Evolutionary conservation across 352 stramenopile species (phyloP).

Genomic region (Phytophthora litchii): DNA sequence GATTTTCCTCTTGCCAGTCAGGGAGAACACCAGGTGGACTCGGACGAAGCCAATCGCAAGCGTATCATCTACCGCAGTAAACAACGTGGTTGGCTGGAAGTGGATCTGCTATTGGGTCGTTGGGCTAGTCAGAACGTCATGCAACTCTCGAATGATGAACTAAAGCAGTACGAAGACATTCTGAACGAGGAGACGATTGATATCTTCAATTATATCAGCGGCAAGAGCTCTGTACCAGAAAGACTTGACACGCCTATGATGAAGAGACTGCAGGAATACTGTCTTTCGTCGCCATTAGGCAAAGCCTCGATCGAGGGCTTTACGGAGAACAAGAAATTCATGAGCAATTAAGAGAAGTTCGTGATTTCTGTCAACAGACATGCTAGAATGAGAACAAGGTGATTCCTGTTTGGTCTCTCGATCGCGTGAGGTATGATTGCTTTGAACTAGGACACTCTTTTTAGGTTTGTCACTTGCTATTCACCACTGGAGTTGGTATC

Average conservation of each 20-base stretch:
- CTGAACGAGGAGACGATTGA: slow-evolving; percentile 98
- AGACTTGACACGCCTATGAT: slow-evolving; percentile 88
- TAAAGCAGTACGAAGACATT: slow-evolving; percentile 95
- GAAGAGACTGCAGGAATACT: slow-evolving; percentile 92
- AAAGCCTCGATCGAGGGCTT: slow-evolving; percentile 86
- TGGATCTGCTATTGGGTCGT: slow-evolving; percentile 94
- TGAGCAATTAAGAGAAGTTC: slow-evolving; percentile 68
- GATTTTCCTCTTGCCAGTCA: slow-evolving; percentile 59
- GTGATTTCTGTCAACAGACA: too few species aligned
- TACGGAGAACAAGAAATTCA: slow-evolving; percentile 81
- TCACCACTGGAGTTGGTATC: neutral
- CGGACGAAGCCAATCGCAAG: slow-evolving; percentile 86
- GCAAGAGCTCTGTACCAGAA: slow-evolving; percentile 85
- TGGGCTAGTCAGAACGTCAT: slow-evolving; percentile 94
- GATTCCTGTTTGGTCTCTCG: neutral
- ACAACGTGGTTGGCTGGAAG: slow-evolving; percentile 95
- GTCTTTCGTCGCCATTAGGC: slow-evolving; percentile 87
- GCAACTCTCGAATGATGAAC: slow-evolving; percentile 72
- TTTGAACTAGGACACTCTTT: neutral
- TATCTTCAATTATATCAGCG: slow-evolving; percentile 97
- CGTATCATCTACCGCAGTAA: slow-evolving; percentile 95
- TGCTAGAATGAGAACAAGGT: neutral
- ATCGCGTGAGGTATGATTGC: neutral
- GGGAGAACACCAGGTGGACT: slow-evolving; percentile 52
- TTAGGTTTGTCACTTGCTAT: neutral